Evolutionary conservation across 2,329 filamentous ascomycete species (phyloP), one percentile per base, ranked within the genome.

Genomic region (Diaporthe eres): DNA sequence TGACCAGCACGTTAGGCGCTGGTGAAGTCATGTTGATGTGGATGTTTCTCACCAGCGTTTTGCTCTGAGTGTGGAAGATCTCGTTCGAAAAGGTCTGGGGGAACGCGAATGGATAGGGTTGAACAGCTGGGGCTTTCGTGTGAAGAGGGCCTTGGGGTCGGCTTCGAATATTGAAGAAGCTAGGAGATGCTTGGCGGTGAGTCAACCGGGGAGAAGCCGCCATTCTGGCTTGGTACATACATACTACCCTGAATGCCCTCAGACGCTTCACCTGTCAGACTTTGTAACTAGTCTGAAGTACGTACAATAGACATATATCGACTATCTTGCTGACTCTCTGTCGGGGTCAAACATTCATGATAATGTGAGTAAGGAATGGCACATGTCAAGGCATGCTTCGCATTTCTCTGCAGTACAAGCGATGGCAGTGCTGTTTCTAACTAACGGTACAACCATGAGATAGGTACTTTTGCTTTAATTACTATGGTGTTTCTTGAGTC

Each of bases 1-100:
- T 88, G 51, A 88, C 85, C 22, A 88, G 85, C 53, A 88, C 83
- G 76, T 84, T 77, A 72, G 81, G 74, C 4, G 37, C n/a, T n/a
- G 39, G 17, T 25, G 28, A 15, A 15, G 51, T 12, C 72, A 74
- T 74, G 9, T 55, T 25, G 51, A 28, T 5, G 4, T 8, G 13
- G 2, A 2, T 6, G 2, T 39, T 10, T 25, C 39, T 17, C 25
- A 19, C 49, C 15, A 28, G 22, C 5, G 13, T n/a, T 3, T 68
- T 22, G 6, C 5, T 28, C 19, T 67, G 19, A 12, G 9, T 1
- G 22, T 34, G 61, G 42, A 7, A 49, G 42, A 39, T 60, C 37
- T 22, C 28, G 31, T 10, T 15, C 6, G 4, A 51, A 0, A 10
- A 19, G 6, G 39, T 4, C 0, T 12, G 28, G 0, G 13, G 28